Base-by-base conservation (phyloP, 805 yeast genomes). In the Wickerhamomyces alni region DNA sequence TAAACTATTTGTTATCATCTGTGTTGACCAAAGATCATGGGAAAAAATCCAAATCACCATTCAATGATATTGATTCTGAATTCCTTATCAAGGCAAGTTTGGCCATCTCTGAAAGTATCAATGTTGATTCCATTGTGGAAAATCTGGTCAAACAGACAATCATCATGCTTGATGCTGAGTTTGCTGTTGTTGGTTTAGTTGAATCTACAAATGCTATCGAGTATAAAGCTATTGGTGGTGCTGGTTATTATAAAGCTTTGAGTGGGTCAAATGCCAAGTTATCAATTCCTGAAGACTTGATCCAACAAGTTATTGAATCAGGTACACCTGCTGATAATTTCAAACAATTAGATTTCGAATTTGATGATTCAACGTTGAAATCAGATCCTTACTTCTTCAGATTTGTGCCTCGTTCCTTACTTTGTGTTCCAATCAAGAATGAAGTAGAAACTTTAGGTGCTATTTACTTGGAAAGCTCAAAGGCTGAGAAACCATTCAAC, bases 81-180 rank as follows among this genome's bases (percentile, higher is more conserved):
- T 44, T 62, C 33, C 61, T 61, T 0, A 56, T 74, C 38, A 61
- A 61, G 37, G 66, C 74, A 2, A 71, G 77, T 45, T 56, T 72
- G n/a, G 64, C 66, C 12, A 70, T 74, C n/a, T 66, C 75, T 2
- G 76, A 71, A 45, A 63, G 72, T 7, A 62, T 66, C 12, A 63
- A 65, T 36, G 54, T 59, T 32, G 59, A 58, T 3, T 50, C 64
- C 1, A 70, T 72, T 35, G 51, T 66, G 3, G 47, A 55, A 17
- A 67, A 61, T 32, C 45, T 74, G 15, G 51, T 72, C 1, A 62
- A 62, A 37, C 67, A 67, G 41, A 57, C 70, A 2, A 57, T 71
- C 12, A 39, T 50, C 28, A 64, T 68, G 34, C 47, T 67, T 1
- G 65, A 58, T n/a, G 67, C 67, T 3, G 64, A 61, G 16, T 65